Evolutionary conservation across 257 asterid species (phyloP).

Genomic region (Salvia hispanica): DNA sequence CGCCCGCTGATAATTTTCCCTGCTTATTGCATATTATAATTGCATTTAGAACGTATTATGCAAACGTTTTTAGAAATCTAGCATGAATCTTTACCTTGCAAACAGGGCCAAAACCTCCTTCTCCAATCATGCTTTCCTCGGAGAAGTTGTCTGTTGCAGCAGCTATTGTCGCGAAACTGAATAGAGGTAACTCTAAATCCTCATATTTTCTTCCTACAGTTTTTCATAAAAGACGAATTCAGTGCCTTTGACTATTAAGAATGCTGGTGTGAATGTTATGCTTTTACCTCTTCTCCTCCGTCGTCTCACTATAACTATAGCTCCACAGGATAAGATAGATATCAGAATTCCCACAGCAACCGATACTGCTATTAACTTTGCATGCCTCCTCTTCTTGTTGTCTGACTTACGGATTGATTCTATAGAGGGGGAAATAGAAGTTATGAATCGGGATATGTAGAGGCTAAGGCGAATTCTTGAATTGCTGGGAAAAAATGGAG

Average conservation of each 20-base stretch:
- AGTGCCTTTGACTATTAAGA: not conserved
- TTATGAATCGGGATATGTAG: not conserved
- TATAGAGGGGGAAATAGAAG: not conserved
- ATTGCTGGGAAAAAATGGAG: not conserved
- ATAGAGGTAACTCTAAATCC: conserved; percentile 19
- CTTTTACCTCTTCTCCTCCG: conserved; percentile 21
- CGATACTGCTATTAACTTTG: conserved; percentile 11
- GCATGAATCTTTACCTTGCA: conserved; percentile 3
- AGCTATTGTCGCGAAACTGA: conserved; percentile 17
- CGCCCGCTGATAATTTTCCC: conserved; percentile 9
- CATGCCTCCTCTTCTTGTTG: not conserved
- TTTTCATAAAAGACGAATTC: not conserved
- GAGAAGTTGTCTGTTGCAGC: conserved; percentile 25
- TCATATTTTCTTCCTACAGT: not conserved
- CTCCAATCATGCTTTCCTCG: conserved; percentile 13
- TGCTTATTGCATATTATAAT: not conserved
- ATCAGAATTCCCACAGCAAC: conserved; percentile 14
- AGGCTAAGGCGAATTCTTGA: not conserved
- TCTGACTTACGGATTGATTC: not conserved
- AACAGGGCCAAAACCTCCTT: conserved; percentile 25
- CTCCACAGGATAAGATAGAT: not conserved
- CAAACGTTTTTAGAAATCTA: not conserved
- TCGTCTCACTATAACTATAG: not conserved
- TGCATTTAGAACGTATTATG: not conserved
- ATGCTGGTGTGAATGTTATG: not conserved